Evolutionary conservation across 371 early-diverging fungal species (phyloP), one percentile per base, ranked within the genome.

Genomic region (Blakeslea trispora): DNA sequence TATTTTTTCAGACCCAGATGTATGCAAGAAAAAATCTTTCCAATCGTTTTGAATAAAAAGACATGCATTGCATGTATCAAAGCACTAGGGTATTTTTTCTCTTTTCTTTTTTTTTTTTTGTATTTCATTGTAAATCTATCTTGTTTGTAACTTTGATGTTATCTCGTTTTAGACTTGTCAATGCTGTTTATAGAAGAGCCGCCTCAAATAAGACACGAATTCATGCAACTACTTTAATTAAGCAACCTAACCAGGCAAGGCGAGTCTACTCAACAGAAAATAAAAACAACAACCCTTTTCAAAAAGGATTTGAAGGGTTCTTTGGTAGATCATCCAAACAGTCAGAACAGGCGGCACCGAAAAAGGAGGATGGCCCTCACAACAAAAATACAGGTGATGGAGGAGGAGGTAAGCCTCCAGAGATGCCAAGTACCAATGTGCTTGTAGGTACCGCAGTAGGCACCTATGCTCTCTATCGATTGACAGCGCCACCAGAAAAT

Each of bases 381-480:
- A 45, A 45, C 15, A n/a, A n/a, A n/a, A n/a, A n/a, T n/a, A n/a
- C n/a, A n/a, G n/a, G n/a, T n/a, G n/a, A n/a, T n/a, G n/a, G n/a
- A n/a, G n/a, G n/a, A n/a, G 53, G 55, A 22, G 54, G 49, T 22
- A 59, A 57, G 24, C 63, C 66, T 37, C 73, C 68, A 3, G 71
- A 69, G 39, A 55, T 68, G 43, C 70, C 81, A 63, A 82, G 72
- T 22, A 42, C 72, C 46, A 84, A 79, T 51, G 71, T 83, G 1
- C 68, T 83, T 47, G 48, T 81, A 18, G 81, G 81, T 7, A 64
- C 83, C n/a, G 61, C 73, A 1, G 59, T 82, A 40, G 75, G 82
- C 5, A 57, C 81, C 23, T 84, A 80, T 45, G 57, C 85, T 31
- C 55, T 85, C 15, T 88, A 81, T 62, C 79, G 79, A 47, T 50